Evolutionary conservation across 176 grass and related monocot species (phyloP), one percentile per base, ranked within the genome.

Genomic region (Bolboschoenus planiculmis): DNA sequence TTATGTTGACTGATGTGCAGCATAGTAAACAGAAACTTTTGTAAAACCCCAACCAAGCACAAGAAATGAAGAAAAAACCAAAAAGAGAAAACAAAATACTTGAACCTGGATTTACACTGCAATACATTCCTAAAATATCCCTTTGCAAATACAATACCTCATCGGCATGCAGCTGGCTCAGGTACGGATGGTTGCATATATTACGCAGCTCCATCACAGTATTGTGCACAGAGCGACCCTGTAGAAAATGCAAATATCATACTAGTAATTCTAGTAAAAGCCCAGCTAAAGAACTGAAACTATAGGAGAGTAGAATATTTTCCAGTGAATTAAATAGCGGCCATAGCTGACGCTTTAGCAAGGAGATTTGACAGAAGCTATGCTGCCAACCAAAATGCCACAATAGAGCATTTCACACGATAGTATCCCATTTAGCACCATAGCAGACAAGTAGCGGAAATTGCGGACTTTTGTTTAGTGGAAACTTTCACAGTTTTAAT

Each of bases 181-280:
- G 86, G 73, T 99, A 99, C 0, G 96, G 96, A 88, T 99, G 96
- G 77, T 99, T 99, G 91, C 96, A 99, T 80, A 99, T 99, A 85
- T 99, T 99, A 39, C 96, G 94, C 86, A 93, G 44, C 87, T 99
- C 96, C 96, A 99, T 95, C 66, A 99, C 96, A 90, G 96, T 88
- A 83, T 99, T 99, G 74, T 99, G 92, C 84, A 99, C 91, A 8
- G 96, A 86, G 34, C 92, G 92, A 62, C 90, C 87, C 96, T 99
- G 82, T 27, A 84, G 16, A 59, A 34, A 85, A 82, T 84, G 72
- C 46, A 53, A 77, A 77, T 53, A 77, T 53, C 21, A 40, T 20
- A 61, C 68, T 81, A 81, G 46, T 82, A 44, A 70, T 4, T 60
- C 55, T 51, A 27, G 44, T 47, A 56, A 39, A 34, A 44, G 1